Conservation (phyloP, 2,329 filamentous ascomycete species). For the Cordyceps tenuipes region DNA sequence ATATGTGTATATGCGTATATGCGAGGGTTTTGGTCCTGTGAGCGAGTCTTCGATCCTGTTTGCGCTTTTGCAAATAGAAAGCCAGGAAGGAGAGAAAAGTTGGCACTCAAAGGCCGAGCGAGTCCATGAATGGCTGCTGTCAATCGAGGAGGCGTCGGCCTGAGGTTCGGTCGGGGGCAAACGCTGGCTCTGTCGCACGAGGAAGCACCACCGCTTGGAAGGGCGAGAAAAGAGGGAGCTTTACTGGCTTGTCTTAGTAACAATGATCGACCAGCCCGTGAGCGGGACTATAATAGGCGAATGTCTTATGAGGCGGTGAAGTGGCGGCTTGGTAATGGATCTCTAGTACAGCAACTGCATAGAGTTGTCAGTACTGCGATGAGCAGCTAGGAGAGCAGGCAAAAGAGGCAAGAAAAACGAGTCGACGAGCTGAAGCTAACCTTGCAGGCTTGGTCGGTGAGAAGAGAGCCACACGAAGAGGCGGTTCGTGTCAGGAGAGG, state of each 20-base stretch:
- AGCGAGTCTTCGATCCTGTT: neutral
- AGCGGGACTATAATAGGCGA: neutral
- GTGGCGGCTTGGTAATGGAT: neutral
- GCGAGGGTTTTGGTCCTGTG: neutral
- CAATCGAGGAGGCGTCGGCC: neutral
- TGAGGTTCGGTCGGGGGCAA: neutral
- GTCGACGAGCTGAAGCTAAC: neutral
- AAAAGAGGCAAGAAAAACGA: neutral
- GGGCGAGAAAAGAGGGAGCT: neutral
- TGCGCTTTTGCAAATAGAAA: neutral
- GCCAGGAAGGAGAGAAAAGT: neutral
- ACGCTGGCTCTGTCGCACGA: neutral
- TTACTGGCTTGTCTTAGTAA: neutral
- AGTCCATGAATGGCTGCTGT: slow-evolving; percentile 6
- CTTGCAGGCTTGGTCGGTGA: neutral
- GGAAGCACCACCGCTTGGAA: neutral
- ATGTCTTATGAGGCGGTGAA: slow-evolving; percentile 11
- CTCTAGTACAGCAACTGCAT: neutral
- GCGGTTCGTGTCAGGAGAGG: neutral
- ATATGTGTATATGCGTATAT: slow-evolving; percentile 2
- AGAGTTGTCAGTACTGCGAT: neutral
- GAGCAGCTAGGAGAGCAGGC: no score
- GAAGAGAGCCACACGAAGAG: neutral
- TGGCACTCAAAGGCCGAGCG: neutral
- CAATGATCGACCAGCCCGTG: slow-evolving; percentile 1